phyloP scores from a whole-genome alignment of 768 basidiomycete species.

The Xerocomus brunneocitrinus region DNA sequence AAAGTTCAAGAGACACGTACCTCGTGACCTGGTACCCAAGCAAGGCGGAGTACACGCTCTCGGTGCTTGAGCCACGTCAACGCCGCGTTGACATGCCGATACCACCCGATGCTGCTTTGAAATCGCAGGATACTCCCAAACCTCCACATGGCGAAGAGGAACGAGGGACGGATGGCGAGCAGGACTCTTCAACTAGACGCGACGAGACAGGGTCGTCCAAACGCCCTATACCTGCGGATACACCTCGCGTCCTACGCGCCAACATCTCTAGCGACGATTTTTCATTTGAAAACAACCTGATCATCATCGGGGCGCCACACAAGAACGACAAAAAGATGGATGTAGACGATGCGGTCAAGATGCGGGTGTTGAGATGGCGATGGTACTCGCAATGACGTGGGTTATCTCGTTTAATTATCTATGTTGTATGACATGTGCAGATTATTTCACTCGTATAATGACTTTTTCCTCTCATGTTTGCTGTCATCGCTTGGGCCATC shows the following conservation, averaged over 20 bases:
- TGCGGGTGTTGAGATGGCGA: slow-evolving; percentile 28
- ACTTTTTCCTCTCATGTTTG: background rate
- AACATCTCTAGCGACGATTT: slow-evolving; percentile 21
- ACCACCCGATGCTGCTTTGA: slow-evolving; percentile 1
- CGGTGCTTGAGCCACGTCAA: slow-evolving; percentile 9
- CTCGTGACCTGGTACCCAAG: slow-evolving; percentile 17
- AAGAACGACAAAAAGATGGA: slow-evolving; percentile 10
- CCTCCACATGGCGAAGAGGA: background rate
- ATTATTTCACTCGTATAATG: slow-evolving; percentile 1
- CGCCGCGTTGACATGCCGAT: background rate
- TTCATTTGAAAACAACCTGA: slow-evolving; percentile 16
- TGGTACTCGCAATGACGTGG: slow-evolving; percentile 15
- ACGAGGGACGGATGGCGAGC: background rate
- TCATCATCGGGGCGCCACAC: slow-evolving; percentile 13
- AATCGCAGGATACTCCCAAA: slow-evolving; percentile 2
- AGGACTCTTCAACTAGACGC: no score
- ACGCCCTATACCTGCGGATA: background rate
- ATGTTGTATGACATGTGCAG: slow-evolving; percentile 13
- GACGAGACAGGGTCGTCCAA: background rate
- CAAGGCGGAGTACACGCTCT: slow-evolving; percentile 16
- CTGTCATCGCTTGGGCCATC: no score
- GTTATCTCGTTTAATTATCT: slow-evolving; percentile 15
- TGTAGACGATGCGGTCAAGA: slow-evolving; percentile 15
- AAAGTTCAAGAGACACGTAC: slow-evolving; percentile 20
- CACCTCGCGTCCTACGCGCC: slow-evolving; percentile 12